These are phyloP conservation scores for Aureobasidium sp. DNA, from an alignment of 2,329 filamentous ascomycete genomes.

Conservation along the genomic window DNA sequence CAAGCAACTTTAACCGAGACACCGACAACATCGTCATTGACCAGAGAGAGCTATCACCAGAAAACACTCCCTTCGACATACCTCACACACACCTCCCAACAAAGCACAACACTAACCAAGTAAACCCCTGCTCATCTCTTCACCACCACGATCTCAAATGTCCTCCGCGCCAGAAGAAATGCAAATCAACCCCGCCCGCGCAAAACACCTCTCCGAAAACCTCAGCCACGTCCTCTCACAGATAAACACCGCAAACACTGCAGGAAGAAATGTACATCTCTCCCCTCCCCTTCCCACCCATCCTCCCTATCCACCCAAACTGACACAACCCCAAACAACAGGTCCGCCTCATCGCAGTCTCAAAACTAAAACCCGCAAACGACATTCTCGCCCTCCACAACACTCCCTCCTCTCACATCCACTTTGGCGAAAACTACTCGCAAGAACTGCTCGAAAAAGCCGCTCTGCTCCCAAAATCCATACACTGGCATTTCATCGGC, in stretches of 20 bases:
- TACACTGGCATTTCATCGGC: conserved; percentile 96
- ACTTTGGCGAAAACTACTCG: conserved; percentile 95
- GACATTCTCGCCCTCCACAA: conserved; percentile 82
- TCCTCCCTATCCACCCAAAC: neutral
- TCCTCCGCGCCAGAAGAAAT: conserved; percentile 21
- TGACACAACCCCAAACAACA: conserved; percentile 27
- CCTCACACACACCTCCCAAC: neutral
- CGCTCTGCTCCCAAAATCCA: conserved; percentile 63
- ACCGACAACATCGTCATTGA: neutral
- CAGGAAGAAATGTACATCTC: conserved; percentile 25
- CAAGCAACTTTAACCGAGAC: neutral
- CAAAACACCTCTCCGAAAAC: conserved; percentile 41
- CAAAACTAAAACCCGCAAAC: conserved; percentile 88
- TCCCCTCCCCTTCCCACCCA: neutral
- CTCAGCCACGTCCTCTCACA: conserved; percentile 35
- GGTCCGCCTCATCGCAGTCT: conserved; percentile 87
- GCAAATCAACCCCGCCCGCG: conserved; percentile 37
- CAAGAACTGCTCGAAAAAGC: conserved; percentile 81
- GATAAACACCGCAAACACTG: conserved; percentile 34
- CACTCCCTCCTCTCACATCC: conserved; percentile 46
- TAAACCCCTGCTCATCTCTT: neutral
- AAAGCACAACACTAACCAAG: neutral
- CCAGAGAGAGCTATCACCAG: neutral
- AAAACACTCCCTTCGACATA: neutral
- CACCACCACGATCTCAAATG: neutral